Evolutionary conservation across 371 early-diverging fungal species (phyloP).

Genomic region (Apophysomyces ossiformis): DNA sequence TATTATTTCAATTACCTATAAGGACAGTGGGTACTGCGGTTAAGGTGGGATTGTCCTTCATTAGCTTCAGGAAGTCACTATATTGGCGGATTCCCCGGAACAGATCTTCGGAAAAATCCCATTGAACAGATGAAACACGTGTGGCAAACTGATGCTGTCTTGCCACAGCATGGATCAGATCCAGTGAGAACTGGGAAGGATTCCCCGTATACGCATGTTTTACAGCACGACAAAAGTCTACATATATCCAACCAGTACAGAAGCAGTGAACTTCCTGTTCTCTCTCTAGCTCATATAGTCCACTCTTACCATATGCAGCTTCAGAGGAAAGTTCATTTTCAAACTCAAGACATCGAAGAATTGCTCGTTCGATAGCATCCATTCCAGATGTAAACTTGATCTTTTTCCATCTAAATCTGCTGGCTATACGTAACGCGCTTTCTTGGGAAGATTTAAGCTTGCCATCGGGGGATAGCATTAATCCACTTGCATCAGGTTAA

Average conservation of each 20-base stretch:
- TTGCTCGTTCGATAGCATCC: too few species aligned
- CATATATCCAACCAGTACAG: neutral
- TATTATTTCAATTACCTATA: conserved; percentile 22
- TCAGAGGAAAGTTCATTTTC: too few species aligned
- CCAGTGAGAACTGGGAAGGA: conserved; percentile 22
- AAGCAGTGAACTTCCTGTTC: too few species aligned
- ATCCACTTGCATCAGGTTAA: too few species aligned
- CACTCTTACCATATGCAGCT: too few species aligned
- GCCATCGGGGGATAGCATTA: too few species aligned
- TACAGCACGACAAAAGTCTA: conserved; percentile 6
- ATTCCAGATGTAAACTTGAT: too few species aligned
- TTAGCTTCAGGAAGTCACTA: conserved; percentile 24
- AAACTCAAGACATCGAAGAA: too few species aligned
- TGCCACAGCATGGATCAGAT: conserved; percentile 38
- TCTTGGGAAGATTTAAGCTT: too few species aligned
- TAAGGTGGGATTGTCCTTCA: conserved; percentile 19
- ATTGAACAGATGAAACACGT: conserved; percentile 17
- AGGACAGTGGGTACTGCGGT: conserved; percentile 44
- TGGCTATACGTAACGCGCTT: too few species aligned
- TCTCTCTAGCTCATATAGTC: too few species aligned
- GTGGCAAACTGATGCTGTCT: conserved; percentile 40
- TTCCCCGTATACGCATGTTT: conserved; percentile 19
- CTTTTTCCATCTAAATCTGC: too few species aligned
- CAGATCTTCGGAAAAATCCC: conserved; percentile 13
- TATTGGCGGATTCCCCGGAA: conserved; percentile 21